Evolutionary conservation across 495 filamentous ascomycete species (phyloP).

Genomic region (Ramalina peruviana): DNA sequence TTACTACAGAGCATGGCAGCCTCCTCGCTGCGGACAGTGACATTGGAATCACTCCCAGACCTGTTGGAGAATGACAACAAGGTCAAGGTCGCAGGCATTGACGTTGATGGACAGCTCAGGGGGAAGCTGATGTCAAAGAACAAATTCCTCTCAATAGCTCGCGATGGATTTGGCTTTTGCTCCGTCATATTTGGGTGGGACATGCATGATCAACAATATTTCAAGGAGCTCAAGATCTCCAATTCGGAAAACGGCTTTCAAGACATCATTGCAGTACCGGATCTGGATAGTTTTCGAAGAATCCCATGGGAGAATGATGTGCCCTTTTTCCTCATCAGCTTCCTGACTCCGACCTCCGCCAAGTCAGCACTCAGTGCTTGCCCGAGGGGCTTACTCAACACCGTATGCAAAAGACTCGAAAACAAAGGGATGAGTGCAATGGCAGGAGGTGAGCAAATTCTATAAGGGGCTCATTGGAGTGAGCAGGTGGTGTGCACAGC

Average conservation of each 20-base stretch:
- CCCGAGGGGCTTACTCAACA: constrained; percentile 63
- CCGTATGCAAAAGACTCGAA: constrained; percentile 49
- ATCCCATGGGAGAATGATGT: constrained; percentile 93
- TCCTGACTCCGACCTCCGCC: constrained; percentile 59
- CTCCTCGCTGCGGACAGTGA: constrained; percentile 25
- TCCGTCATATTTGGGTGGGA: constrained; percentile 96
- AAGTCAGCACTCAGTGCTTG: constrained; percentile 57
- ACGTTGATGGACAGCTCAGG: constrained; percentile 81
- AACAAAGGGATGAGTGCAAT: constrained; percentile 61
- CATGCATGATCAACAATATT: constrained; percentile 90
- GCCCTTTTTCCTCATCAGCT: constrained; percentile 86
- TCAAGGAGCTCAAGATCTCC: constrained; percentile 69
- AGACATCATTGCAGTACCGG: constrained; percentile 74
- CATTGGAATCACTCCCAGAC: constrained; percentile 45
- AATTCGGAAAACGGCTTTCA: constrained; percentile 89
- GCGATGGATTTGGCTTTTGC: constrained; percentile 89
- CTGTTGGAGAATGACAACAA: constrained; percentile 62
- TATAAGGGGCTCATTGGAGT: background rate
- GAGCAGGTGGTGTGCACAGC: background rate
- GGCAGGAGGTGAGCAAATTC: constrained; percentile 64
- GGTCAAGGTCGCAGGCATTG: constrained; percentile 84
- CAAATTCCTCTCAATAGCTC: constrained; percentile 79
- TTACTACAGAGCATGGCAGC: too few species aligned
- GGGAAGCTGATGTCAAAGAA: constrained; percentile 93
- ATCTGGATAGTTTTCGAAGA: constrained; percentile 67